Evolutionary conservation across 495 filamentous ascomycete species (phyloP).

Genomic region (Neurospora sublineolata): DNA sequence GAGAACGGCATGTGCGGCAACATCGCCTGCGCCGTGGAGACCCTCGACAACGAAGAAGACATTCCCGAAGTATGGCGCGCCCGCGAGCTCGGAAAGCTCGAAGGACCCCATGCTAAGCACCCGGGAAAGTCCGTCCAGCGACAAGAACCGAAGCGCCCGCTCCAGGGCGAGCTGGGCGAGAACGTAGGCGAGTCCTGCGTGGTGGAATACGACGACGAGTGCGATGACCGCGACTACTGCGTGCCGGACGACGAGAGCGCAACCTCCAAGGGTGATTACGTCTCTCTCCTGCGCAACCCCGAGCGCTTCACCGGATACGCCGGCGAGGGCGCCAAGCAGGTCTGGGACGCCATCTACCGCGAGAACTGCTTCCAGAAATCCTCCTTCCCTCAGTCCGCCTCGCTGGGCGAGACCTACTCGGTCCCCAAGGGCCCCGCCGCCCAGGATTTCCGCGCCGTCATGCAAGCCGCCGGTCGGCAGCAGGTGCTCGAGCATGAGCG

Average conservation of each 20-base stretch:
- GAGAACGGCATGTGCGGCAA: conserved; percentile 92
- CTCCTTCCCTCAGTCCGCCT: conserved; percentile 39
- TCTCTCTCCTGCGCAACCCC: conserved; percentile 84
- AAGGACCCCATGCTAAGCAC: conserved; percentile 83
- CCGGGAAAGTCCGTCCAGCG: conserved; percentile 61
- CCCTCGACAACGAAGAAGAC: conserved; percentile 87
- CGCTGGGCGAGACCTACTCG: conserved; percentile 24
- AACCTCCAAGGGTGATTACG: conserved; percentile 84
- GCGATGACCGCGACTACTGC: conserved; percentile 94
- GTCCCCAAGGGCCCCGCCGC: conserved; percentile 51
- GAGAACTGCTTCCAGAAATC: conserved; percentile 92
- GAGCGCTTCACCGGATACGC: conserved; percentile 92
- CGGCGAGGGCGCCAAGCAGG: conserved; percentile 67
- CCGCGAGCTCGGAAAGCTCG: conserved; percentile 82
- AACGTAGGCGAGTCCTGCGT: conserved; percentile 90
- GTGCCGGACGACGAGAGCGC: conserved; percentile 89
- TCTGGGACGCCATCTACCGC: conserved; percentile 93
- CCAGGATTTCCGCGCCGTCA: conserved; percentile 70
- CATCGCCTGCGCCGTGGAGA: conserved; percentile 94
- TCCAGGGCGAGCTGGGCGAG: conserved; percentile 74
- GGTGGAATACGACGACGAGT: conserved; percentile 94
- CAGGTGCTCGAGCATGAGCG: conserved; percentile 41
- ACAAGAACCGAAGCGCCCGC: conserved; percentile 57
- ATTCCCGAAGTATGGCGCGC: conserved; percentile 86
- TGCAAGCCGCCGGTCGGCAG: conserved; percentile 61